Conservation (phyloP, 129 eudicot genomes). For the Logfia minima region DNA sequence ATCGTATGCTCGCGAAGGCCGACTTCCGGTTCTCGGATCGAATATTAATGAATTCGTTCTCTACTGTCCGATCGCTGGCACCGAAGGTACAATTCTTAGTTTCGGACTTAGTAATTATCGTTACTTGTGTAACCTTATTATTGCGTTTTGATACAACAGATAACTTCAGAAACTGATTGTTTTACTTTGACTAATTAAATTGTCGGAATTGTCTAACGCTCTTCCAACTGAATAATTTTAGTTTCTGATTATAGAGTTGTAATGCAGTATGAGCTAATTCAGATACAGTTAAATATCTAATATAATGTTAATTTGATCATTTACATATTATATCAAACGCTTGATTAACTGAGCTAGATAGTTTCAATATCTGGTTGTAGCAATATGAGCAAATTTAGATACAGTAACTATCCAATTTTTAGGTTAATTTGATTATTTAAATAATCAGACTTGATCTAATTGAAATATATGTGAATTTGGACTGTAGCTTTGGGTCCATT, state of each 20-base stretch:
- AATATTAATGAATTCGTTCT: slow-evolving; percentile 64
- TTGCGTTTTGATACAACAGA: background rate
- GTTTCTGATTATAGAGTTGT: background rate
- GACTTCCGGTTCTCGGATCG: slow-evolving; percentile 77
- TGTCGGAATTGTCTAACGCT: background rate
- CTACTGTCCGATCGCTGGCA: slow-evolving; percentile 62
- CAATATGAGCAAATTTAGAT: background rate
- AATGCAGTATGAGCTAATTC: background rate
- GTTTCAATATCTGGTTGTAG: background rate
- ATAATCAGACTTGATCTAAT: background rate
- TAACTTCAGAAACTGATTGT: background rate
- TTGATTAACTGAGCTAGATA: background rate
- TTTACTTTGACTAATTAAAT: background rate
- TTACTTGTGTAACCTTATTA: background rate
- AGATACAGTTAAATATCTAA: background rate
- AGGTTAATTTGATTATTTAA: background rate
- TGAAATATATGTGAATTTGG: background rate
- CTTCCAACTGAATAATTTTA: background rate
- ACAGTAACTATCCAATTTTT: background rate
- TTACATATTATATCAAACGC: no score
- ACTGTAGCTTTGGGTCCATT: slow-evolving; percentile 65
- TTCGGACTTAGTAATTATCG: background rate
- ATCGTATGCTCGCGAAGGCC: slow-evolving; percentile 78
- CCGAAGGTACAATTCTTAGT: slow-evolving; percentile 51
- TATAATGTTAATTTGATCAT: background rate